Evolutionary conservation across 176 grass and related monocot species (phyloP), one percentile per base, ranked within the genome.

Genomic region (Carex pumila): DNA sequence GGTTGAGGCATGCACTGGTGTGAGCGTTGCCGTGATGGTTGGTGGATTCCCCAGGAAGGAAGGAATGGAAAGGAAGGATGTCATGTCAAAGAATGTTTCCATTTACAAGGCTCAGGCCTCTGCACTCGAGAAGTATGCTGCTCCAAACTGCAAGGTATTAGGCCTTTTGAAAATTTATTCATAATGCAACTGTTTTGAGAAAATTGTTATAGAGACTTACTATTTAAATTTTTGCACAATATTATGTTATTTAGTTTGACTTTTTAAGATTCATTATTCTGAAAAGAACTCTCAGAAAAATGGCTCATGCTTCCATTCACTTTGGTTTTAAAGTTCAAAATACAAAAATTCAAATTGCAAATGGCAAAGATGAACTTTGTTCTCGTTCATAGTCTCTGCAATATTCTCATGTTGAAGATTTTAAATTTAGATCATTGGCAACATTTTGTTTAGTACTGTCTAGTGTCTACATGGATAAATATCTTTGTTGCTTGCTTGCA

Each of bases 41-140:
- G 96, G 93, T 89, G 96, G 96, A 74, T 99, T 99, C 71, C 93
- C 96, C 22, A 93, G 91, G 91, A 95, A 99, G 86, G 96, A 99
- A 81, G 93, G 93, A 60, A 99, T 99, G 96, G 96, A 99, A 55
- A 92, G 93, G 83, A 99, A 95, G 79, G 96, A 99, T 89, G 91
- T 99, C 60, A 95, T 99, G 93, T 87, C 96, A 0, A 99, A 99
- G 85, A 99, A 99, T 89, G 96, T 95, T 79, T 99, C 93, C 71
- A 99, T 99, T 72, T 99, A 99, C 71, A 99, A 99, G 86, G 81
- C 91, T 81, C 96, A 99, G 91, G 91, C 96, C 56, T 95, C 93
- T 81, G 93, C 96, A 39, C 89, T 99, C 36, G 93, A 95, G 87
- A 83, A 92, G 65, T 86, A 95, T 87, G 93, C 96, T 2, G 91